Evolutionary conservation across 2,329 filamentous ascomycete species (phyloP).

Genomic region (Aspergillus vadensis): DNA sequence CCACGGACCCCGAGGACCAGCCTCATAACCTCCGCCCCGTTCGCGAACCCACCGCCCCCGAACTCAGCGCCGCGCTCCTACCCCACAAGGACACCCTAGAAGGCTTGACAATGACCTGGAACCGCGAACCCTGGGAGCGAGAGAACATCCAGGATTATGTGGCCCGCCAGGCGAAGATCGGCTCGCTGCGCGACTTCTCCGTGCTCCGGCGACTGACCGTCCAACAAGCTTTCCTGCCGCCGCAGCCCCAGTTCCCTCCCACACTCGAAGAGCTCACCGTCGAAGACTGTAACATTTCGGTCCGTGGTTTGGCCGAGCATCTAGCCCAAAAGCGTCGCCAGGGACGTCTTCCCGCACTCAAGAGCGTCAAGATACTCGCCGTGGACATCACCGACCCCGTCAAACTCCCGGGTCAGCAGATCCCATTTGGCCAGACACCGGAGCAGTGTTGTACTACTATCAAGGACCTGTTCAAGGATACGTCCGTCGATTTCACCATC

Average conservation of each 20-base stretch:
- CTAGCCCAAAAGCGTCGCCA: slow-evolving; percentile 24
- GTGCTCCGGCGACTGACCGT: slow-evolving; percentile 19
- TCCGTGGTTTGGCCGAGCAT: slow-evolving; percentile 18
- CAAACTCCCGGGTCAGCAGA: slow-evolving; percentile 18
- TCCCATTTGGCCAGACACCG: slow-evolving; percentile 21
- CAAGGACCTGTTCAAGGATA: slow-evolving; percentile 21
- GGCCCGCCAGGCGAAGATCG: slow-evolving; percentile 15
- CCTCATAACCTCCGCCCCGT: background rate
- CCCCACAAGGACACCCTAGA: slow-evolving; percentile 25
- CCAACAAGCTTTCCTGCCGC: slow-evolving; percentile 24
- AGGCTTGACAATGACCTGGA: slow-evolving; percentile 17
- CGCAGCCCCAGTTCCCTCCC: slow-evolving; percentile 22
- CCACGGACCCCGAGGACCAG: background rate
- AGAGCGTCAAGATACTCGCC: slow-evolving; percentile 18
- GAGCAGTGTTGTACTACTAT: slow-evolving; percentile 20
- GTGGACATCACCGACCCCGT: slow-evolving; percentile 23
- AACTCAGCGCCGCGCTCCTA: slow-evolving; percentile 20
- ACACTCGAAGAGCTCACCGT: slow-evolving; percentile 21
- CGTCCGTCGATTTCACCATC: slow-evolving; percentile 22
- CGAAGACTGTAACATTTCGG: slow-evolving; percentile 26
- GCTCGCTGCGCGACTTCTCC: slow-evolving; percentile 25
- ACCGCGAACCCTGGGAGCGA: slow-evolving; percentile 1
- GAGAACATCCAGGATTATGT: slow-evolving; percentile 9
- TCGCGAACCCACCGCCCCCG: slow-evolving; percentile 19
- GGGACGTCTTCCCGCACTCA: slow-evolving; percentile 22